These are phyloP conservation scores for Phaeophleospora eucalypticola DNA, from an alignment of 2,329 filamentous ascomycete species.

Conservation along the genomic window DNA sequence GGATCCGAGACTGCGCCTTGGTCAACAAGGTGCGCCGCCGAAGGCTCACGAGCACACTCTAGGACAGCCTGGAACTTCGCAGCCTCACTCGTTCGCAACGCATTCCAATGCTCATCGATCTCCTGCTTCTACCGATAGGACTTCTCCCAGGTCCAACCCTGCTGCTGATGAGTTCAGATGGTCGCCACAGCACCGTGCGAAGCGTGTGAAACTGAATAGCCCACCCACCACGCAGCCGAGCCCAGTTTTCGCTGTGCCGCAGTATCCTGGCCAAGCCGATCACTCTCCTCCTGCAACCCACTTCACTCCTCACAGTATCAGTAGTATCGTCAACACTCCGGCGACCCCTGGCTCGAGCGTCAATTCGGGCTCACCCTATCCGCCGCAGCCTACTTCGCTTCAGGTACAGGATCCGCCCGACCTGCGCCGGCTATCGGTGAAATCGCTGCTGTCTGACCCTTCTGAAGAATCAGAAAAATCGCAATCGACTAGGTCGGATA, in stretches of 20 bases:
- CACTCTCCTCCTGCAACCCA: slow-evolving; percentile 35
- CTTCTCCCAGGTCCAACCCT: slow-evolving; percentile 18
- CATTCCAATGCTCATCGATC: slow-evolving; percentile 7
- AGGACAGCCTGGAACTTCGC: no score
- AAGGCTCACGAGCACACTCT: background rate
- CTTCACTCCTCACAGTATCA: slow-evolving; percentile 39
- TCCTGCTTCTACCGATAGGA: slow-evolving; percentile 11
- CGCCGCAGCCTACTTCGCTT: slow-evolving; percentile 12
- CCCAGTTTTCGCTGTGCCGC: slow-evolving; percentile 27
- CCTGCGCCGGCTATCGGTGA: slow-evolving; percentile 58
- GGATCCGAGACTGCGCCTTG: slow-evolving; percentile 19
- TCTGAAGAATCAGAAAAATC: slow-evolving; percentile 33
- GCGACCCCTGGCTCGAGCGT: slow-evolving; percentile 41
- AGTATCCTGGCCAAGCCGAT: slow-evolving; percentile 28
- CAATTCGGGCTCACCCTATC: slow-evolving; percentile 27
- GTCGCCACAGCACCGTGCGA: slow-evolving; percentile 35
- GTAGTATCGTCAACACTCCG: slow-evolving; percentile 37
- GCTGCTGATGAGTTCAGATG: slow-evolving; percentile 26
- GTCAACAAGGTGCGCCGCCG: background rate
- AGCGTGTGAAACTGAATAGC: slow-evolving; percentile 32
- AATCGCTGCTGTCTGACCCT: slow-evolving; percentile 58
- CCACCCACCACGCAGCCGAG: slow-evolving; percentile 14
- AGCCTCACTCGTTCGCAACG: background rate
- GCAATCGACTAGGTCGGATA: slow-evolving; percentile 12
- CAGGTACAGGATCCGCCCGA: slow-evolving; percentile 39